Evolutionary conservation across 169 alveolate genomes (phyloP).

Genomic region (Pseudocohnilembus persalinus): DNA sequence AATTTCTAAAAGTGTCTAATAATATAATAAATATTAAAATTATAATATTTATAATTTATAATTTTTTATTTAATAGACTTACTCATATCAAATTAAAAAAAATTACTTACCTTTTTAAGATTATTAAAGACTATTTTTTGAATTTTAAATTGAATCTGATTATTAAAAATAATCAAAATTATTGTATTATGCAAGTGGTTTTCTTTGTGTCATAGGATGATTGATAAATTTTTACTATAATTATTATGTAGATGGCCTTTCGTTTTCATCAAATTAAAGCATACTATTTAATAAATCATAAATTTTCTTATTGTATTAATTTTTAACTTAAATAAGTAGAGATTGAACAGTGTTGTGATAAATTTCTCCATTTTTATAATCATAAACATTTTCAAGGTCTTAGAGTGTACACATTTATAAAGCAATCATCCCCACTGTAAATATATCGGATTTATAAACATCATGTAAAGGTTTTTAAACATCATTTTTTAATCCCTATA

Average conservation of each 20-base stretch:
- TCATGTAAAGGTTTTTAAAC: slow-evolving; percentile 14
- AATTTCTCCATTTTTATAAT: not conserved
- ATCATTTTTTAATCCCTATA: slow-evolving; percentile 19
- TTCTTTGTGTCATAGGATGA: not conserved
- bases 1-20: too few relatives aligned
- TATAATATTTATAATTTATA: too few relatives aligned
- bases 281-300: slow-evolving; percentile 8
- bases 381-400: not conserved
- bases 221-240: not conserved
- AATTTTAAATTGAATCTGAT: not conserved
- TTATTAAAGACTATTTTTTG: not conserved
- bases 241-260: slow-evolving; percentile 9
- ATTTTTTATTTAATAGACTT: too few relatives aligned
- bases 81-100: too few relatives aligned
- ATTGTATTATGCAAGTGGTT: not conserved
- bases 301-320: not conserved
- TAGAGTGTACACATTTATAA: not conserved
- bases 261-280: slow-evolving; percentile 6
- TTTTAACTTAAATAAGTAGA: not conserved
- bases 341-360: not conserved
- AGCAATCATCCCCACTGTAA: slow-evolving; percentile 13
- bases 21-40: too few relatives aligned
- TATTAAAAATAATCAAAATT: too few relatives aligned
- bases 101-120: too few relatives aligned
- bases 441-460: slow-evolving; percentile 3